A percentile compares a stretch with the other conserved stretches of the same genome.
Evolutionary conservation across 305 asterid genomes (phyloP).

Genomic region (Ilex paraguariensis): DNA sequence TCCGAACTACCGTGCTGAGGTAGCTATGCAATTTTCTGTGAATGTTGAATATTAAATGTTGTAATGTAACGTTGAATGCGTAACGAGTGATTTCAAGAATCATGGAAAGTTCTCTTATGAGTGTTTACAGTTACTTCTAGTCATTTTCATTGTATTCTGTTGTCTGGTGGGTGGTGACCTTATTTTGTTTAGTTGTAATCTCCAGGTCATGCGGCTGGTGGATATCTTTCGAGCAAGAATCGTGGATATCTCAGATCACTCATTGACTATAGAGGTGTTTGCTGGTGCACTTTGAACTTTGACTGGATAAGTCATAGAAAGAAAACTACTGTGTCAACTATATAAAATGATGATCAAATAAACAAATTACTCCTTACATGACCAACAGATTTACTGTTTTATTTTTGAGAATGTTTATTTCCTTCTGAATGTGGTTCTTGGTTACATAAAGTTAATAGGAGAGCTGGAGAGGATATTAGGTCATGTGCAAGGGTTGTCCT

Average conservation of each 20-base stretch:
- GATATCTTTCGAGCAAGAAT: constrained; percentile 91
- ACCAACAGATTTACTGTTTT: too few relatives aligned
- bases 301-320: not conserved
- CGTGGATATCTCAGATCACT: constrained; percentile 88
- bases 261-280: constrained; percentile 91
- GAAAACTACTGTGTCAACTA: too few relatives aligned
- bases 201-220: constrained; percentile 94
- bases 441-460: too few relatives aligned
- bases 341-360: too few relatives aligned
- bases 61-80: not conserved
- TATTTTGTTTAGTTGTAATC: constrained; percentile 15
- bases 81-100: not conserved
- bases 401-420: too few relatives aligned
- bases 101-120: constrained; percentile 1
- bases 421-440: too few relatives aligned
- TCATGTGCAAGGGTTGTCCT: too few relatives aligned
- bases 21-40: constrained; percentile 19
- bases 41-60: constrained; percentile 8
- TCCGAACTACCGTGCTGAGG: constrained; percentile 75
- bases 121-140: constrained; percentile 2
- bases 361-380: too few relatives aligned
- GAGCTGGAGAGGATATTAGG: too few relatives aligned
- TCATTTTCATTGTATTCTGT: constrained; percentile 5
- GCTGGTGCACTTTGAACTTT: constrained; percentile 2
- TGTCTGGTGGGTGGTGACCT: constrained; percentile 1